Base-by-base conservation (phyloP, 345 rosid species). In the Hibiscus tridactylites region DNA sequence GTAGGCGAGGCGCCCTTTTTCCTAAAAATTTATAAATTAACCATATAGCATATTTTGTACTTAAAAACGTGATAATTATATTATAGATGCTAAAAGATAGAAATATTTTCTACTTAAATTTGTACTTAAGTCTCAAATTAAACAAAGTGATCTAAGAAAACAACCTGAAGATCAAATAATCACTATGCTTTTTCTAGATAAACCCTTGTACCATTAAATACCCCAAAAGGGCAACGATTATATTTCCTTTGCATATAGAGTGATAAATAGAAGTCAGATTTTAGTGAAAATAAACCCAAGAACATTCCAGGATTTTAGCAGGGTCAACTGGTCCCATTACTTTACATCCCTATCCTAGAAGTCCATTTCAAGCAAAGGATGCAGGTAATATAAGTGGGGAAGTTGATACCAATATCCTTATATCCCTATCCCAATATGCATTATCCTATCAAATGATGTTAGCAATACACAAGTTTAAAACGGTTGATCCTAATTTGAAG, bases 321-420 rank as follows among this genome's bases (percentile, higher is more conserved):
- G 50, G 50, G 50, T 15, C 11, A 46, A 11, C 4, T 46, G 50
- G 50, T 46, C 50, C 50, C 50, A 11, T 15, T 11, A 42, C 47
- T 10, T 1, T 42, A 46, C 50, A 46, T 46, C 50, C 52, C 52
- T 47, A 47, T 10, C 52, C 52, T 47, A 47, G 2, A n/a, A 53
- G 24, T n/a, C 24, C 24, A n/a, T n/a, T n/a, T 24, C 49, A 1
- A 46, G 17, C 29, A 6, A 65, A 65, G 54, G 54, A 65, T 65
- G 70, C 54, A 19, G 33, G 53, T n/a, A 44, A 65, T 65, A 65
- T 26, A 44, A 46, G 65, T 61, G 24, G 65, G 65, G 65, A 17
- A 61, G 11, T 29, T 61, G 39, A 17, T 15, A 17, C 17, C 11
- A 29, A 4, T 61, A 61, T 2, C 19, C 58, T 35, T 53, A 53